phyloP scores from a whole-genome alignment of 225 moss, liverwort and hornwort species.

The Physcomitrium patens region DNA sequence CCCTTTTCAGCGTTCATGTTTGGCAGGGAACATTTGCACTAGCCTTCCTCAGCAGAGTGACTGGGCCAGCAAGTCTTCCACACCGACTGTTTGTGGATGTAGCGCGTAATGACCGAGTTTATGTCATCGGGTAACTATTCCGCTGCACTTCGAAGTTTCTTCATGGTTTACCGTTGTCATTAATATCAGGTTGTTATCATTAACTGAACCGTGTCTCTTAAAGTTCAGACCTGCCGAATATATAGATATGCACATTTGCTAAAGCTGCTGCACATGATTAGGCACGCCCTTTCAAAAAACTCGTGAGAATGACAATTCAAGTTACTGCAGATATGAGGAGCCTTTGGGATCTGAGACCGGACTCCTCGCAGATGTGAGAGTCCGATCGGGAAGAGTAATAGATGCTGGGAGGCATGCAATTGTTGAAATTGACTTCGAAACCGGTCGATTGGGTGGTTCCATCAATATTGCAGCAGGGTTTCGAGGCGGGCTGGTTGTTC shows the following conservation, averaged over 20 bases:
- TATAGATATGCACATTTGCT: too few relatives aligned
- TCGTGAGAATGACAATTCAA: neutral
- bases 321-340: slow-evolving; percentile 49
- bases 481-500: slow-evolving; percentile 53
- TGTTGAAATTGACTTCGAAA: slow-evolving; percentile 49
- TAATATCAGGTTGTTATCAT: neutral
- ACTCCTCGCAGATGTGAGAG: slow-evolving; percentile 46
- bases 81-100: slow-evolving; percentile 49
- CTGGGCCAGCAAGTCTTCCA: slow-evolving; percentile 45
- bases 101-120: slow-evolving; percentile 46
- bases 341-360: slow-evolving; percentile 50
- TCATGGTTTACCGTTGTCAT: neutral
- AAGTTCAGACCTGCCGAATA: too few relatives aligned
- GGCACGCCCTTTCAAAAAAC: too few relatives aligned
- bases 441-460: slow-evolving; percentile 52
- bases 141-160: neutral
- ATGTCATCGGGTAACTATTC: slow-evolving; percentile 42
- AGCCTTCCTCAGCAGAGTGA: slow-evolving; percentile 60
- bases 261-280: too few relatives aligned
- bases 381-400: slow-evolving; percentile 45
- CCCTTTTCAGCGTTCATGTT: slow-evolving; percentile 42
- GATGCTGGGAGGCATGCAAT: slow-evolving; percentile 43
- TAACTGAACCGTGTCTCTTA: too few relatives aligned
- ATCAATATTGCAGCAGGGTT: slow-evolving; percentile 41
- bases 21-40: slow-evolving; percentile 57